These are phyloP conservation scores for Phyllosticta citriasiana DNA, from an alignment of 2,329 filamentous ascomycete species.

Conservation along the genomic window DNA sequence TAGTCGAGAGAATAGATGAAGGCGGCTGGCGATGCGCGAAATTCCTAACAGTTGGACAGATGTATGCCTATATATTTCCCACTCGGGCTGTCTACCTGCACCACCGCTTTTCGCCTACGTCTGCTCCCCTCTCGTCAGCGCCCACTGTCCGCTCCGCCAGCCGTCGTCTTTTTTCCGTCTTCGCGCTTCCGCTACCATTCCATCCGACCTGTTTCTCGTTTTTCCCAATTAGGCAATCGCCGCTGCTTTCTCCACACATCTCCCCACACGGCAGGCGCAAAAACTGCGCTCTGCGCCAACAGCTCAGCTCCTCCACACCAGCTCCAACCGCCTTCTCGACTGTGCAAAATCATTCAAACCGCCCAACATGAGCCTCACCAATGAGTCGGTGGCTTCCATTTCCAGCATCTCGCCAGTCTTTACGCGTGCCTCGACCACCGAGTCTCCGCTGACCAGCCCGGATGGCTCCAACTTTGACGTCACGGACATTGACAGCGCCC, in stretches of 20 bases:
- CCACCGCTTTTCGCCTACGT: background rate
- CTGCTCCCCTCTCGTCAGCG: background rate
- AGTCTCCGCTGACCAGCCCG: background rate
- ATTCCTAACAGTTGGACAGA: background rate
- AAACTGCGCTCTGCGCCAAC: background rate
- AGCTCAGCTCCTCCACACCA: background rate
- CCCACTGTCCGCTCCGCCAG: background rate
- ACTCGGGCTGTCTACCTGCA: background rate
- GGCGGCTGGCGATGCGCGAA: background rate
- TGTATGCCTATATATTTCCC: background rate
- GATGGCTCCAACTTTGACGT: slow-evolving; percentile 1
- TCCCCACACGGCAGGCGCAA: background rate
- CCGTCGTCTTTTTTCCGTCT: background rate
- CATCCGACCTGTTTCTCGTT: background rate
- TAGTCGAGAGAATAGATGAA: background rate
- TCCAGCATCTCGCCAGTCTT: background rate
- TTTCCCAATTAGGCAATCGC: background rate
- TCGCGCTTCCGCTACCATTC: background rate
- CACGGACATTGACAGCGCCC: slow-evolving; percentile 1
- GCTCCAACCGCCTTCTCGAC: background rate
- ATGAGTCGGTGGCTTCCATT: slow-evolving; percentile 1
- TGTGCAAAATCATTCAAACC: background rate
- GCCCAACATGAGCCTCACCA: background rate
- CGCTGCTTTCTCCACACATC: background rate
- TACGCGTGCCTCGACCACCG: background rate